Evolutionary conservation across 2,329 filamentous ascomycete genomes (phyloP), one percentile per base, ranked within the genome.

Genomic region (Thermoascus crustaceus): DNA sequence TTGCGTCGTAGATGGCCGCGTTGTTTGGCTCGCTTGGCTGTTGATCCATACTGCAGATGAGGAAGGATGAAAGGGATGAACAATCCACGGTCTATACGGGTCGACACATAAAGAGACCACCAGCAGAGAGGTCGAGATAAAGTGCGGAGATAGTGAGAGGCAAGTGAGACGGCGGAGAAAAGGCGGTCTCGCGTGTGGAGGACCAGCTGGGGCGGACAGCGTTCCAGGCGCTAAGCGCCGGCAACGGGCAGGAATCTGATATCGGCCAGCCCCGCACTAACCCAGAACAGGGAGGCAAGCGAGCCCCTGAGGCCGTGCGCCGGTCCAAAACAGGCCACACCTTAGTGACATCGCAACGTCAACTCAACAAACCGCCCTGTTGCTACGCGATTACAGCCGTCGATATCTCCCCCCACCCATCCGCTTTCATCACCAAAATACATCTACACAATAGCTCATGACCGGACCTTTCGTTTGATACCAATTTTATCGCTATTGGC

Each of bases 401-500:
- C 50, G 32, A 48, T 57, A 54, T 48, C 60, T 61, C 58, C 65
- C 67, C 62, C 66, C 62, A 60, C 63, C 63, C 47, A 55, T 59
- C 56, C 41, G 62, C 66, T 67, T 68, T 57, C 64, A 78, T 76
- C 76, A 55, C 52, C 56, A 69, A 71, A 70, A 72, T 61, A 68
- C 63, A 55, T 58, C 58, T 61, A 64, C 57, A 52, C 54, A 56
- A 63, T 68, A 64, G 69, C 62, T 61, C 67, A 77, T 71, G 67
- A 68, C 57, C 59, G 60, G 59, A 63, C 73, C 72, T 76, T 78
- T 76, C 69, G 66, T 61, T 63, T 73, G 65, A 77, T 71, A 69
- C 68, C 69, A 64, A 76, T 81, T 75, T 79, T 69, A 69, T 53
- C 69, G 68, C 73, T 68, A 57, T 69, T 73, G 38, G 46, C 60